Base-by-base conservation (phyloP, 2,329 filamentous ascomycete species). In the Rutstroemia sydowiana region DNA sequence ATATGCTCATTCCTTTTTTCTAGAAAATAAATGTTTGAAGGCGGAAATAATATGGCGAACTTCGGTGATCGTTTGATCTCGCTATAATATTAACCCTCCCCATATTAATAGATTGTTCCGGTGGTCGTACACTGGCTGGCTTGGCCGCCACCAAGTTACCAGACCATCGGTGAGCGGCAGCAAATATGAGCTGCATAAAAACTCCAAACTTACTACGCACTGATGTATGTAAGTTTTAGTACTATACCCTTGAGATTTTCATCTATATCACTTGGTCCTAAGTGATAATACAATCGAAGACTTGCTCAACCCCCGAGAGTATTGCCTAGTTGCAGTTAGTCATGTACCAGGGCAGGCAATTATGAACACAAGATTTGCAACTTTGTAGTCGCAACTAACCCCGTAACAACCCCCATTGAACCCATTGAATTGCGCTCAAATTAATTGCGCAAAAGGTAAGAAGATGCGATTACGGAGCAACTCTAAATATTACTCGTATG, bases 171-270 rank as follows among this genome's bases (percentile, higher is more conserved):
- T 59, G 57, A 56, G 55, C 59, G 61, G 62, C 60, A 61, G 62
- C 58, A 63, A 23, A 58, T 60, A 65, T 65, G 63, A 62, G 63
- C 52, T 65, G 62, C 63, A 64, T 60, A 20, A 61, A 65, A 61
- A 65, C 59, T 54, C 55, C 47, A 42, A 51, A 45, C 45, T 41
- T 46, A 37, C 51, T 57, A 55, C 55, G 56, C 56, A 58, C 56
- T 59, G 58, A 60, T 61, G 54, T 54, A 37, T 51, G 50, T 52
- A 48, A 47, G 49, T 48, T 53, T 56, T 42, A 36, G 32, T n/a
- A n/a, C n/a, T n/a, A 32, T 54, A 57, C 56, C 55, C 55, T 58
- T 50, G 54, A 53, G 37, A 26, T n/a, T 45, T 34, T 26, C 53
- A 51, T 53, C 46, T 26, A 26, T 26, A 26, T 26, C 23, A 8